Percentiles rank a stretch among this genome's conserved stretches.
Conservation (phyloP, 78 protist species). For the Dictyostelium brefeldianum region DNA sequence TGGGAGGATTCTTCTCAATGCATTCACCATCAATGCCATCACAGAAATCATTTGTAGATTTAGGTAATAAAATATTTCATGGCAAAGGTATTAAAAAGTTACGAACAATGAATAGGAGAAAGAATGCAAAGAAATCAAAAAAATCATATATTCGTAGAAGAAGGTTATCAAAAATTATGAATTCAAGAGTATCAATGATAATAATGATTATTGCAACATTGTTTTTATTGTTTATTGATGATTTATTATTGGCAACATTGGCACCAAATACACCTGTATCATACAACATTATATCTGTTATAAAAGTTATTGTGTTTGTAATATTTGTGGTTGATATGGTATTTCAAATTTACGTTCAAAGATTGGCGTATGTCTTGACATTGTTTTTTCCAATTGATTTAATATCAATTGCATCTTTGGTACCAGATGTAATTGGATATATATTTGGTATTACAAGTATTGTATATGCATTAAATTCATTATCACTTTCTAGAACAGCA, state of each 20-base stretch:
- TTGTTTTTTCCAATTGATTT: slow-evolving; percentile 70
- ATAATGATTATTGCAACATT: not conserved
- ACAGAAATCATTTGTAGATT: slow-evolving; percentile 21
- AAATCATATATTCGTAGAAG: not conserved
- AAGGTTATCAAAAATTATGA: slow-evolving; percentile 4
- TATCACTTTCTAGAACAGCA: slow-evolving; percentile 49
- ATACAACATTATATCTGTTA: not conserved
- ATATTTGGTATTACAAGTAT: slow-evolving; percentile 27
- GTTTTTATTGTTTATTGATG: slow-evolving; percentile 24
- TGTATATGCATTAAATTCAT: slow-evolving; percentile 26
- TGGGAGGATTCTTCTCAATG: slow-evolving; percentile 6
- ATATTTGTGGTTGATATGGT: slow-evolving; percentile 46
- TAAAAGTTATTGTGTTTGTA: slow-evolving; percentile 67
- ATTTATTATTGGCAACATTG: slow-evolving; percentile 23
- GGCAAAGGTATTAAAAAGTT: slow-evolving; percentile 53
- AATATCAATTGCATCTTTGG: slow-evolving; percentile 56
- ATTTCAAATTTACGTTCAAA: slow-evolving; percentile 36
- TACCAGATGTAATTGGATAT: slow-evolving; percentile 63
- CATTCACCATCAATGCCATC: not conserved
- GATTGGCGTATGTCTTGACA: slow-evolving; percentile 58
- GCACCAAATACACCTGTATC: slow-evolving; percentile 36
- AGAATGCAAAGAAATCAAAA: slow-evolving; percentile 17
- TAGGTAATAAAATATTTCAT: slow-evolving; percentile 33
- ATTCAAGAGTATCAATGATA: slow-evolving; percentile 1
- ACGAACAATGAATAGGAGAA: not conserved